Base-by-base conservation (phyloP, 2,329 filamentous ascomycete genomes). In the Ophiosphaerella korrae region DNA sequence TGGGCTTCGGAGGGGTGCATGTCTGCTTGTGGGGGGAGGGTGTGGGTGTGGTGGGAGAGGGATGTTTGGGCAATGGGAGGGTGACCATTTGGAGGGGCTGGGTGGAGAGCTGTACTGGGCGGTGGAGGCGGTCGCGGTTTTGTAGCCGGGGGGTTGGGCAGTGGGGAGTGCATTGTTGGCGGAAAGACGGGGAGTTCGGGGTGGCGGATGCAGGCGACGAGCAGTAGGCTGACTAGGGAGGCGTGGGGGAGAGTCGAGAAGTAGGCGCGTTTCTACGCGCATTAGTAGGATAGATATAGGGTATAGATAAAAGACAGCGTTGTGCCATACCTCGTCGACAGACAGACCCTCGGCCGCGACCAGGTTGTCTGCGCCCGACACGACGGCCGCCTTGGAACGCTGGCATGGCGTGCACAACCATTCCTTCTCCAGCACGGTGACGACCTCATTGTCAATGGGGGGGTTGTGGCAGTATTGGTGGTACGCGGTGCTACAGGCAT, bases 391-490 rank as follows among this genome's bases (percentile, higher is more conserved):
- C 49, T 65, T 73, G 3, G 66, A 61, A 26, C 66, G 63, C 35
- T 58, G 70, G 68, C 90, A 93, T 24, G 81, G 77, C 6, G 75
- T 75, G 65, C 90, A 94, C 65, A 85, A 84, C 89, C 90, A 94
- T 57, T 86, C 84, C 52, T 83, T 83, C 55, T 84, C 83, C 56
- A 85, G 78, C 53, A 89, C 82, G 32, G 80, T 80, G 40, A 92
- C 82, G 16, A 88, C 84, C 14, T 87, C 83, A 54, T 87, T 83
- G n/a, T 82, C 80, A 53, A 95, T 89, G 7, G 82, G 82, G 1
- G 90, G 90, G 51, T 89, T 82, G 70, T 95, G 90, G 66, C 90
- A 95, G 63, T 85, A 84, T 70, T 92, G 89, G 72, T 95, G 90
- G 83, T 90, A 95, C 36, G 86, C 84, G 26, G 81, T 80, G 68